Percentiles rank a stretch among this genome's conserved stretches.
phyloP scores from a whole-genome alignment of 441 rosid species.

The Erodium moschatum region DNA sequence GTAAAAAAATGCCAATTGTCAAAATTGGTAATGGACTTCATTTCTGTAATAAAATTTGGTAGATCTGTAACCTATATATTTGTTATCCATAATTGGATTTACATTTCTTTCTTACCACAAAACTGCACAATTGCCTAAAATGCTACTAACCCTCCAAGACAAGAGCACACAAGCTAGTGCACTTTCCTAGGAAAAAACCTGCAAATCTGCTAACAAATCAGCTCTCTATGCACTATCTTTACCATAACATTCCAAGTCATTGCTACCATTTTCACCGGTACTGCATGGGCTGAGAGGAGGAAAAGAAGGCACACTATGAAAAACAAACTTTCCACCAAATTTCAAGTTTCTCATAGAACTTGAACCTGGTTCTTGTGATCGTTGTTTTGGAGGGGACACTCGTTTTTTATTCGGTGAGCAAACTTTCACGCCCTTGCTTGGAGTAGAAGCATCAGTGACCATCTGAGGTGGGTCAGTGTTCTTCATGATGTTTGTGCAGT shows the following conservation, averaged over 20 bases:
- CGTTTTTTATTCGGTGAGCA: slow-evolving; percentile 26
- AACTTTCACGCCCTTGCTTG: slow-evolving; percentile 13
- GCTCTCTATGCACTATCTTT: not conserved
- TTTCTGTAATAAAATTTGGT: not conserved
- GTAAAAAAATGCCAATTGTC: no score
- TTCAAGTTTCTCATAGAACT: slow-evolving; percentile 18
- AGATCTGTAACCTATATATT: no score
- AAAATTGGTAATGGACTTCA: not conserved
- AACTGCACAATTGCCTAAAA: not conserved
- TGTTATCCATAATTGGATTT: not conserved
- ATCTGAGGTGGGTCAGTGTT: slow-evolving; percentile 13
- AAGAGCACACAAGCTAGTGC: not conserved
- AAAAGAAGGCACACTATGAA: slow-evolving; percentile 24
- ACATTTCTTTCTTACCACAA: not conserved
- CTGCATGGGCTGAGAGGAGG: slow-evolving; percentile 27
- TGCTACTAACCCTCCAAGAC: no score
- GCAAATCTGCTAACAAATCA: not conserved
- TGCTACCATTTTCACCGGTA: slow-evolving; percentile 17
- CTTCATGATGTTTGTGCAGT: slow-evolving; percentile 15
- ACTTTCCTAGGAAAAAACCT: not conserved
- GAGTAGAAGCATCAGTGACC: slow-evolving; percentile 18
- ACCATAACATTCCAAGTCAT: slow-evolving; percentile 12
- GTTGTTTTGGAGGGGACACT: slow-evolving; percentile 24
- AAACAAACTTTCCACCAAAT: slow-evolving; percentile 22
- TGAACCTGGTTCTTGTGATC: slow-evolving; percentile 16